Evolutionary conservation across 1,284 basidiomycete genomes (phyloP), one percentile per base, ranked within the genome.

Genomic region (Bjerkandera adusta): DNA sequence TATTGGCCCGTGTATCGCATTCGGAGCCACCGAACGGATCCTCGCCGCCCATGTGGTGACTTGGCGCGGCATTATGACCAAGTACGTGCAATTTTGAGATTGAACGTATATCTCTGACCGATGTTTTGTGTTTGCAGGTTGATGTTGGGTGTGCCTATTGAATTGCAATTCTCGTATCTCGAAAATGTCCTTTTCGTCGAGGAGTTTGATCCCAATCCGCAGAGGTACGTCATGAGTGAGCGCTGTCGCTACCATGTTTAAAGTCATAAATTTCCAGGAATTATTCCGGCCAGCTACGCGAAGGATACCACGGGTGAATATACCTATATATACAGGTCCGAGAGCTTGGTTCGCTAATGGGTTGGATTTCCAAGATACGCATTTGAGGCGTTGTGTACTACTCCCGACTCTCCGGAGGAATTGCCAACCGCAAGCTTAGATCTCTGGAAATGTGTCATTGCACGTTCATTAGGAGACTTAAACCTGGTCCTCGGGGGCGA

Each of bases 341-440:
- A n/a, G n/a, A n/a, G n/a, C n/a, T n/a, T n/a, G n/a, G n/a, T n/a
- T n/a, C n/a, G n/a, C n/a, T n/a, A n/a, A n/a, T n/a, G n/a, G n/a
- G n/a, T n/a, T n/a, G n/a, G n/a, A 30, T n/a, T 8, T 30, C 27
- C 8, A 8, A 48, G 46, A 29, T 48, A 48, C 21, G 30, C 46
- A 1, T 48, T 48, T 24, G 46, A 48, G 16, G 39, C 46, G 5
- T 35, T 43, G 4, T 48, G 46, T 18, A 43, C 46, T 20, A 12
- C 24, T 15, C 27, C 27, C n/a, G 27, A 30, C n/a, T 8, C 8
- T 30, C n/a, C 27, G 27, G 8, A 30, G n/a, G n/a, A 11, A 12
- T 8, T 8, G 27, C n/a, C 27, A 8, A n/a, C 27, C n/a, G 27
- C 38, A 4, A 24, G 13, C 6, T n/a, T 48, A 21, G 40, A 40